phyloP scores from a whole-genome alignment of 139 green algal genomes.

The Asterochloris sp. region DNA sequence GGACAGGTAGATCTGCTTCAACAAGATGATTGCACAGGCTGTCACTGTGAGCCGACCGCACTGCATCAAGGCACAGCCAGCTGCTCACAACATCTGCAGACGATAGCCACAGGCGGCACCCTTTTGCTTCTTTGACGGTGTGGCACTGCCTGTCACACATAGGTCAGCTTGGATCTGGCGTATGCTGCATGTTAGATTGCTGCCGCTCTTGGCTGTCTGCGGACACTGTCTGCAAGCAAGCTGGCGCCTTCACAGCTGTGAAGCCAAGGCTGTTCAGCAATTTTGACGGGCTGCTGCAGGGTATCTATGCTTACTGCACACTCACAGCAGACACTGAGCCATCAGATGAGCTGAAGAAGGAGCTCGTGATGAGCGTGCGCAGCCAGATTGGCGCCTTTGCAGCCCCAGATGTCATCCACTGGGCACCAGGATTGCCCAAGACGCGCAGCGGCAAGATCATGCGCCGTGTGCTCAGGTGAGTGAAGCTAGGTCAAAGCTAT shows the following conservation, averaged over 20 bases:
- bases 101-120: too few relatives aligned
- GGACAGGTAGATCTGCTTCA: too few relatives aligned
- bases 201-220: too few relatives aligned
- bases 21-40: too few relatives aligned
- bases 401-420: slow-evolving; percentile 95
- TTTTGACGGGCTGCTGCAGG: slow-evolving; percentile 31
- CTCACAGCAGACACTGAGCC: slow-evolving; percentile 60
- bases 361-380: slow-evolving; percentile 63
- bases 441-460: slow-evolving; percentile 50
- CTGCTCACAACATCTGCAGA: too few relatives aligned
- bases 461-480: slow-evolving; percentile 42
- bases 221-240: not conserved
- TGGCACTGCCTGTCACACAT: too few relatives aligned
- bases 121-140: too few relatives aligned
- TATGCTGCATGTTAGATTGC: too few relatives aligned
- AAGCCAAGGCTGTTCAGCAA: not conserved
- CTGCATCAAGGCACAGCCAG: too few relatives aligned
- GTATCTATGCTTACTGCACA: slow-evolving; percentile 96
- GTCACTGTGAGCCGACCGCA: too few relatives aligned
- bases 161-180: too few relatives aligned
- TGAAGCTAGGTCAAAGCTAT: too few relatives aligned
- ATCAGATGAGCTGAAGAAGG: slow-evolving; percentile 58
- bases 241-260: not conserved
- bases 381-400: slow-evolving; percentile 42
- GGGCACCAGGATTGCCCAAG: slow-evolving; percentile 62